Evolutionary conservation across 371 early-diverging fungal species (phyloP).

Genomic region (Funneliformis caledonium): DNA sequence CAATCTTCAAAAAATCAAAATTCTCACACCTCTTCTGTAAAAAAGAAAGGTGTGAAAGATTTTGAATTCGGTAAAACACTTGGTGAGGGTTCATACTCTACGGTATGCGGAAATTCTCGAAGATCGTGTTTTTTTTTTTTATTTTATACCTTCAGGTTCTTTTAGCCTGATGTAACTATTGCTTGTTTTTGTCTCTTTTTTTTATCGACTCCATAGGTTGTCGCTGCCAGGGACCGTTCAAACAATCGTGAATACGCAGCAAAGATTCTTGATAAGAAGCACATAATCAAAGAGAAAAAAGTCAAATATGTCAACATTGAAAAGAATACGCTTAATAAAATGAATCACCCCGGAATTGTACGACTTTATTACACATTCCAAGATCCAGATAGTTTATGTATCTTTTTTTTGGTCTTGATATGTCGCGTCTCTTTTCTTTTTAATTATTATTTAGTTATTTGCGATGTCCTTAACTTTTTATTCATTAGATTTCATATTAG

Average conservation of each 20-base stretch:
- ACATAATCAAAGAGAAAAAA: constrained; percentile 91
- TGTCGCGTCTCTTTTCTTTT: background rate
- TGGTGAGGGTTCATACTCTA: constrained; percentile 96
- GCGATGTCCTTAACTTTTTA: background rate
- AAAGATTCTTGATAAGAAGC: constrained; percentile 93
- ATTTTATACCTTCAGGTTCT: background rate
- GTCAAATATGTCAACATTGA: constrained; percentile 95
- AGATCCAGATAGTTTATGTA: constrained; percentile 86
- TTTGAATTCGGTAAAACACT: constrained; percentile 84
- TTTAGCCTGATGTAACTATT: background rate
- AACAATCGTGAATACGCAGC: constrained; percentile 82
- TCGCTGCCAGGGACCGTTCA: constrained; percentile 69
- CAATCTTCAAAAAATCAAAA: background rate
- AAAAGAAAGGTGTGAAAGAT: constrained; percentile 68
- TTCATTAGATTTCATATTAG: constrained; percentile 80
- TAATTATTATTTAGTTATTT: background rate
- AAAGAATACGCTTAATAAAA: constrained; percentile 81
- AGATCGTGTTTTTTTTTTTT: background rate
- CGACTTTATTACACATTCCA: constrained; percentile 94
- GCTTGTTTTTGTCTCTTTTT: constrained; percentile 27
- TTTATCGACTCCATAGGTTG: constrained; percentile 54
- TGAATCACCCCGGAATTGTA: constrained; percentile 90
- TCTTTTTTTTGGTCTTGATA: background rate
- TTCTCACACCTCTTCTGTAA: constrained; percentile 35
- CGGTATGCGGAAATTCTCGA: constrained; percentile 59